Evolutionary conservation across 306 rosid genomes (phyloP).

Genomic region (Argentina anserina): DNA sequence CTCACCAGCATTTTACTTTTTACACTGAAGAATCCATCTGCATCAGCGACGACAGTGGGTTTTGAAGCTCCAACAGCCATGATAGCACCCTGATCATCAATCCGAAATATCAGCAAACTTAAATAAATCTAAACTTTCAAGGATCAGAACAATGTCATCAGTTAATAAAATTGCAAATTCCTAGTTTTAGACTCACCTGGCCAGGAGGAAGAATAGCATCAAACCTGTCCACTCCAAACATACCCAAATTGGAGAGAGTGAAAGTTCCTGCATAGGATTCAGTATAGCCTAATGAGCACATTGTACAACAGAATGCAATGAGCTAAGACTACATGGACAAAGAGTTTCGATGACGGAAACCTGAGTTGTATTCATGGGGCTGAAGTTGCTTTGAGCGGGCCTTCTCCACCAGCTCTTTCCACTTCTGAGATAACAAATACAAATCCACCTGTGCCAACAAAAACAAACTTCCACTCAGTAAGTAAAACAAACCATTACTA

Average conservation of each 20-base stretch:
- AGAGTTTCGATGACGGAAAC: conserved; percentile 23
- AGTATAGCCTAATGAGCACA: conserved; percentile 10
- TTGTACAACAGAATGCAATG: conserved; percentile 1
- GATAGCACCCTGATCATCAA: conserved; percentile 73
- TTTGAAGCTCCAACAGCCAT: conserved; percentile 98
- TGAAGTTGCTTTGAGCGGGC: conserved; percentile 89
- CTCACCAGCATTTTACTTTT: conserved; percentile 86
- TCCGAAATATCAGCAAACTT: conserved; percentile 22
- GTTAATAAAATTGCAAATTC: conserved; percentile 1
- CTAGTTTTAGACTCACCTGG: conserved; percentile 49
- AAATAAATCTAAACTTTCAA: neutral
- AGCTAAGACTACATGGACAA: conserved; percentile 5
- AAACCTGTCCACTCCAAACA: conserved; percentile 92
- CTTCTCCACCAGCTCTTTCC: conserved; percentile 88
- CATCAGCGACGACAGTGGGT: conserved; percentile 65
- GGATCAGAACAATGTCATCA: conserved; percentile 1
- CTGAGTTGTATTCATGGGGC: conserved; percentile 87
- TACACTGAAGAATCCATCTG: conserved; percentile 75
- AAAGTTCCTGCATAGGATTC: conserved; percentile 62
- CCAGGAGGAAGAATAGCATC: conserved; percentile 99
- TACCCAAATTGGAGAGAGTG: conserved; percentile 90
- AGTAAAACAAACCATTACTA: neutral
- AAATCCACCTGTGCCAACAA: conserved; percentile 71
- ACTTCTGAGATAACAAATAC: conserved; percentile 75
- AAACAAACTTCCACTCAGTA: conserved; percentile 8